Conservation (phyloP, 2,329 filamentous ascomycete genomes). For the Paraphaeosphaeria minitans region DNA sequence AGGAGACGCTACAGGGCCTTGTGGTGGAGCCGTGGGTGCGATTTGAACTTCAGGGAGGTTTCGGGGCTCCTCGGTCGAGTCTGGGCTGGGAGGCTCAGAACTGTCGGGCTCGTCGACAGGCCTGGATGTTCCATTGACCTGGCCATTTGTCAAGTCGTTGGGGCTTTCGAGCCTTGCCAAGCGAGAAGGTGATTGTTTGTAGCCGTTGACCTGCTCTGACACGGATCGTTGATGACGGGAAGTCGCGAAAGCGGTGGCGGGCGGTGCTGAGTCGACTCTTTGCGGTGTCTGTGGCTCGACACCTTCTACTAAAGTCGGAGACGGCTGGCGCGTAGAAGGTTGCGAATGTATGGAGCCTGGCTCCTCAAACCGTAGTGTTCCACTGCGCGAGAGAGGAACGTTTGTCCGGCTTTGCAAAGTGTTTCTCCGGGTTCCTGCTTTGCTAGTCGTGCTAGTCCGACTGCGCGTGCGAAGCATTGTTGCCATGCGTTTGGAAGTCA, state of each 20-base stretch:
- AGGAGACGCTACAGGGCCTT: constrained; percentile 76
- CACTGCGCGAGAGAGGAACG: constrained; percentile 41
- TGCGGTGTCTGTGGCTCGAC: constrained; percentile 37
- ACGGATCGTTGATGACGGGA: constrained; percentile 55
- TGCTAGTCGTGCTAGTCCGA: constrained; percentile 29
- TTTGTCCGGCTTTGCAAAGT: constrained; percentile 49
- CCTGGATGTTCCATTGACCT: constrained; percentile 25
- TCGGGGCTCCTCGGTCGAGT: constrained; percentile 23
- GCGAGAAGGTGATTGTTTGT: constrained; percentile 46
- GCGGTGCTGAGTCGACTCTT: constrained; percentile 53
- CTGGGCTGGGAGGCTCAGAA: constrained; percentile 28
- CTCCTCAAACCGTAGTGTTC: constrained; percentile 51
- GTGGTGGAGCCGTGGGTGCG: constrained; percentile 54
- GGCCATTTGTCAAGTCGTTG: constrained; percentile 44
- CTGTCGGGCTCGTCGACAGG: constrained; percentile 38
- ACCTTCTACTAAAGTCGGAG: constrained; percentile 44
- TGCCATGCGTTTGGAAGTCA: constrained; percentile 80
- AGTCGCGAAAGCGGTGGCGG: constrained; percentile 27
- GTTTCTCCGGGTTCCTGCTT: constrained; percentile 48
- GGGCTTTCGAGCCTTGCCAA: constrained; percentile 44
- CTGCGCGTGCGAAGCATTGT: constrained; percentile 40
- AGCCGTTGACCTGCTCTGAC: constrained; percentile 53
- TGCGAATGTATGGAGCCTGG: constrained; percentile 49
- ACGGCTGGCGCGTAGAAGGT: constrained; percentile 52
- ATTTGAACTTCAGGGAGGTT: constrained; percentile 41